These are phyloP conservation scores for Chrysanthemum seticuspe DNA, from an alignment of 129 eudicot genomes.

Conservation along the genomic window DNA sequence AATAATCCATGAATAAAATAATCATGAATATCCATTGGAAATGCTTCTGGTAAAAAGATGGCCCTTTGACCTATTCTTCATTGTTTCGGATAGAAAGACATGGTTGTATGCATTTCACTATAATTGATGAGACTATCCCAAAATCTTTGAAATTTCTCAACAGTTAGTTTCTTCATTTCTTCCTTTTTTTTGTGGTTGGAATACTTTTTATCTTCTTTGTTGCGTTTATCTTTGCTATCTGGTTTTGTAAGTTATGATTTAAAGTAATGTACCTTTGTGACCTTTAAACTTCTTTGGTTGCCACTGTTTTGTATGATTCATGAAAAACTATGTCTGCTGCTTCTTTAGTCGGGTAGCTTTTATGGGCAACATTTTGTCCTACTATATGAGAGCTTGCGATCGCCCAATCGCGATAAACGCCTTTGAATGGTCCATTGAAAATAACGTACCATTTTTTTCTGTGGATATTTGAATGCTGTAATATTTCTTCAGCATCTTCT, in stretches of 20 bases:
- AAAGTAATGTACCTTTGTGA: too few species aligned
- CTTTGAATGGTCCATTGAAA: not conserved
- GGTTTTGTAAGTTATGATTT: too few species aligned
- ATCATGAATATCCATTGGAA: not conserved
- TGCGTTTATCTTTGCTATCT: too few species aligned
- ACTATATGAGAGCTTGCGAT: not conserved
- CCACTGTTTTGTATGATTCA: not conserved
- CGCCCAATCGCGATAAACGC: not conserved
- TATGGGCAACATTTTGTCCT: not conserved
- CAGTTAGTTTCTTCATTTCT: not conserved
- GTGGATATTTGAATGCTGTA: not conserved
- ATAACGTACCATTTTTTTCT: not conserved
- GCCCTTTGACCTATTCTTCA: too few species aligned
- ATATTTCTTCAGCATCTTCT: too few species aligned
- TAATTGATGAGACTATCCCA: not conserved
- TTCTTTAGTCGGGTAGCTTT: not conserved
- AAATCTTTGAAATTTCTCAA: not conserved
- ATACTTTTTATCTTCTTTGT: too few species aligned
- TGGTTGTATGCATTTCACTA: not conserved
- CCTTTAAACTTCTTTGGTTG: not conserved
- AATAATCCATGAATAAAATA: not conserved
- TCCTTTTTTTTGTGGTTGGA: not conserved
- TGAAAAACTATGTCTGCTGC: not conserved
- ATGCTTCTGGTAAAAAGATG: too few species aligned
- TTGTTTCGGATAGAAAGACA: not conserved